These are phyloP conservation scores for Protea cynaroides DNA, from an alignment of 164 flowering plant species.

Conservation along the genomic window DNA sequence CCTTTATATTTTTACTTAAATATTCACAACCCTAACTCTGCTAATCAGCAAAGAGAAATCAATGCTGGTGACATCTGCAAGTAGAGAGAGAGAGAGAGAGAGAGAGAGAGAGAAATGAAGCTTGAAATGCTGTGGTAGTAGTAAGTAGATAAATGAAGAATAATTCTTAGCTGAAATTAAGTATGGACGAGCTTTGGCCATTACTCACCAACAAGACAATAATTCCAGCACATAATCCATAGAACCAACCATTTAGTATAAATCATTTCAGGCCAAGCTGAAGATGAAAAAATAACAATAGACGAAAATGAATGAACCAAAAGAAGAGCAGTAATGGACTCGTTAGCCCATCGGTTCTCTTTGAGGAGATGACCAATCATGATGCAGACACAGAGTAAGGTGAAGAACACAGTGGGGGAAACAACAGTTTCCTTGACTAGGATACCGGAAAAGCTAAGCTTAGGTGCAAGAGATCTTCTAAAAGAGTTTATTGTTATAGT, in stretches of 20 bases:
- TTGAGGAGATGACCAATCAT: conserved; percentile 54
- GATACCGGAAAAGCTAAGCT: conserved; percentile 13
- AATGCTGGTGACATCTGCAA: no score
- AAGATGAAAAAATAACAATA: not conserved
- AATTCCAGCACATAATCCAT: conserved; percentile 56
- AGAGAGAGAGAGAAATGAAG: no score
- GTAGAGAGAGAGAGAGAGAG: no score
- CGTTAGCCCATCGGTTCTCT: conserved; percentile 59
- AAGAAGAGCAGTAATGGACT: conserved; percentile 52
- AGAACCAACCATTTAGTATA: not conserved
- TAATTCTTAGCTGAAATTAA: conserved; percentile 46
- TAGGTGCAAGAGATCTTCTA: not conserved
- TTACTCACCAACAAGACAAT: conserved; percentile 42
- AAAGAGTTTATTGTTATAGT: no score
- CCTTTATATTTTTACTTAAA: no score
- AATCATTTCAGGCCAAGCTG: not conserved
- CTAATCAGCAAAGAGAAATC: no score
- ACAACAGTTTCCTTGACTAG: conserved; percentile 26
- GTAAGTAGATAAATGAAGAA: conserved; percentile 66
- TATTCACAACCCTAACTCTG: no score
- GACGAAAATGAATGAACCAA: conserved; percentile 26
- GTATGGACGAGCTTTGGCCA: conserved; percentile 33
- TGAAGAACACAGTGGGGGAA: conserved; percentile 37
- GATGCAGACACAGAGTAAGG: conserved; percentile 49
- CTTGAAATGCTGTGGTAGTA: no score